These are phyloP conservation scores for Phyllosticta paracitricarpa DNA, from an alignment of 2,329 filamentous ascomycete genomes.

Conservation along the genomic window DNA sequence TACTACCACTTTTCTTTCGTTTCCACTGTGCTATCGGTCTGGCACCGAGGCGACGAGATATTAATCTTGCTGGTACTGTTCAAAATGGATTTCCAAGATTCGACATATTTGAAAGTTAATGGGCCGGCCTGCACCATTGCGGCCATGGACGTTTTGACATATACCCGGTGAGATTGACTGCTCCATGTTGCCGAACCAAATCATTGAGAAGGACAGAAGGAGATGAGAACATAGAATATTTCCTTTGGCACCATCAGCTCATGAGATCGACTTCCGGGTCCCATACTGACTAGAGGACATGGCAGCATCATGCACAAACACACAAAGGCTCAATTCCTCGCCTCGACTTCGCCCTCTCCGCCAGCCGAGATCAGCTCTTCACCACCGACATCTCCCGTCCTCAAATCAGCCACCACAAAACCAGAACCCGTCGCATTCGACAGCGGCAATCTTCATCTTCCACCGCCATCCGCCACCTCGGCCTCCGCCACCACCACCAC, in stretches of 20 bases:
- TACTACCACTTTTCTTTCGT: not conserved
- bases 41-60: not conserved
- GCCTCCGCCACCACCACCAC: not conserved
- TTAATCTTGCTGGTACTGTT: not conserved
- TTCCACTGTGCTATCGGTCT: not conserved
- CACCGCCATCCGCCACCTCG: not conserved
- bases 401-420: not conserved
- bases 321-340: constrained; percentile 5
- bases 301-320: constrained; percentile 7
- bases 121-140: not conserved
- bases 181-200: not conserved
- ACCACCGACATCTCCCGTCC: not conserved
- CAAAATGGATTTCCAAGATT: not conserved
- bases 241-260: not conserved
- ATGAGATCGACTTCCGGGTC: not conserved
- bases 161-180: not conserved
- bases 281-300: not conserved
- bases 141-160: not conserved
- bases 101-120: not conserved
- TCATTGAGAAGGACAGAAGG: not conserved
- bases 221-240: not conserved
- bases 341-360: not conserved
- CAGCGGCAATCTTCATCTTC: not conserved
- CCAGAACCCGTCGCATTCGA: not conserved
- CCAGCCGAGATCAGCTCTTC: not conserved